These are phyloP conservation scores for Adansonia grandidieri DNA, from an alignment of 441 rosid species.

Conservation along the genomic window DNA sequence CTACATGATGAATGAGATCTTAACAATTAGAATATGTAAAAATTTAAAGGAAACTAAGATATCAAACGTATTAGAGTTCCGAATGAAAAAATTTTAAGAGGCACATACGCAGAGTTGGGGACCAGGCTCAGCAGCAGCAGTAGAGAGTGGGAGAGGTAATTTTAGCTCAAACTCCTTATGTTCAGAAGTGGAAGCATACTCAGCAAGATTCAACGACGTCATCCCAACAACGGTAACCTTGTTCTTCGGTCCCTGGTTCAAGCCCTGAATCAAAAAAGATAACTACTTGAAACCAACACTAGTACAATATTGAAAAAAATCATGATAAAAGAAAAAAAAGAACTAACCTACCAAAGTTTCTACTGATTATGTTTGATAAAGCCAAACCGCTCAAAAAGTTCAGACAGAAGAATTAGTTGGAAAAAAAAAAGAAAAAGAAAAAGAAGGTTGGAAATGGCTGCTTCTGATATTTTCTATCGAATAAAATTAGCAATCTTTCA, in stretches of 20 bases:
- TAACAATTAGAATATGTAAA: not conserved
- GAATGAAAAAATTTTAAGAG: not conserved
- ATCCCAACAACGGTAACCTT: constrained; percentile 72
- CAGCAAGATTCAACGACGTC: constrained; percentile 70
- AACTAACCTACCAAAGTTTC: not conserved
- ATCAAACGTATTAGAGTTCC: not conserved
- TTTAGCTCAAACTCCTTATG: constrained; percentile 65
- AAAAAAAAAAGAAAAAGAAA: not conserved
- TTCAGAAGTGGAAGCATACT: constrained; percentile 69
- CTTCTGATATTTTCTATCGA: not conserved
- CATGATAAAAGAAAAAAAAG: not conserved
- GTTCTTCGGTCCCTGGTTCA: constrained; percentile 62
- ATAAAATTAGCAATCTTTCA: constrained; percentile 2
- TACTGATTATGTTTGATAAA: not conserved
- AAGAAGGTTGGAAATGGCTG: not conserved
- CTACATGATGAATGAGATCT: constrained; percentile 41
- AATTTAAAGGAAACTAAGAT: not conserved
- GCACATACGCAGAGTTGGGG: constrained; percentile 66
- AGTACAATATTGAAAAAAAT: not conserved
- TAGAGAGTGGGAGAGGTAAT: constrained; percentile 60
- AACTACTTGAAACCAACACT: not conserved
- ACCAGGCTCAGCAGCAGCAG: constrained; percentile 51
- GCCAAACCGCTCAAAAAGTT: not conserved
- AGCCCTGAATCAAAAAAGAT: constrained; percentile 51
- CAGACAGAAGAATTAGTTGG: constrained; percentile 10